Percentiles rank a stretch among this genome's conserved stretches.
Conservation (phyloP, 495 filamentous ascomycete genomes). For the Penicillium steckii region DNA sequence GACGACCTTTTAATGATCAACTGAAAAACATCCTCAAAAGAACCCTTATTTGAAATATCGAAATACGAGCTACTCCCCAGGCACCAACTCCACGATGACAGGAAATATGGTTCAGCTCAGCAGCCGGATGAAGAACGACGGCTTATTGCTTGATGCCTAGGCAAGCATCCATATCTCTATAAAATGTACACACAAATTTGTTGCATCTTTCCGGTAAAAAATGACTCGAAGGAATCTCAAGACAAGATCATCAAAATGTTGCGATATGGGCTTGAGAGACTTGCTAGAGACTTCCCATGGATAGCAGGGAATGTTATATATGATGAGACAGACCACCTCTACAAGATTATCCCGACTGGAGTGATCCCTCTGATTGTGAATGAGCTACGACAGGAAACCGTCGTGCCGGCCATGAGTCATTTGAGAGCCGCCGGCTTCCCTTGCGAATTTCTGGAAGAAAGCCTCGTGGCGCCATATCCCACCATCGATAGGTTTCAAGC, state of each 20-base stretch:
- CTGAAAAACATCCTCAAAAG: no score
- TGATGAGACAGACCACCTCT: constrained; percentile 36
- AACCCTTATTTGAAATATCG: no score
- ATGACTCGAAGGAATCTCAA: constrained; percentile 24
- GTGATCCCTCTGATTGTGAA: constrained; percentile 42
- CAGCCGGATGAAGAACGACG: no score
- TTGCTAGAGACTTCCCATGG: constrained; percentile 50
- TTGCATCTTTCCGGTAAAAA: constrained; percentile 30
- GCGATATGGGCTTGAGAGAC: constrained; percentile 33
- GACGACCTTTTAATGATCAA: no score
- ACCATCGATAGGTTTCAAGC: constrained; percentile 36
- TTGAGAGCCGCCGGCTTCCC: constrained; percentile 45
- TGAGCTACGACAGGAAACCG: constrained; percentile 36
- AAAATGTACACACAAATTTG: constrained; percentile 47
- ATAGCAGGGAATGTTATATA: constrained; percentile 52
- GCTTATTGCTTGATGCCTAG: constrained; percentile 23
- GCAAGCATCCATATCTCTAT: constrained; percentile 14
- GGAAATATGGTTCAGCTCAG: no score
- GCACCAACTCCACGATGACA: no score
- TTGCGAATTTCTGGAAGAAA: constrained; percentile 53
- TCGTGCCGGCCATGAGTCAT: constrained; percentile 37
- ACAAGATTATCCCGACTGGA: constrained; percentile 37
- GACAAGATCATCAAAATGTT: constrained; percentile 30
- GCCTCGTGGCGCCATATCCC: constrained; percentile 42
- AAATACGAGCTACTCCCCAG: no score